phyloP scores from a whole-genome alignment of 495 filamentous ascomycete genomes.

The Penicillium steckii region DNA sequence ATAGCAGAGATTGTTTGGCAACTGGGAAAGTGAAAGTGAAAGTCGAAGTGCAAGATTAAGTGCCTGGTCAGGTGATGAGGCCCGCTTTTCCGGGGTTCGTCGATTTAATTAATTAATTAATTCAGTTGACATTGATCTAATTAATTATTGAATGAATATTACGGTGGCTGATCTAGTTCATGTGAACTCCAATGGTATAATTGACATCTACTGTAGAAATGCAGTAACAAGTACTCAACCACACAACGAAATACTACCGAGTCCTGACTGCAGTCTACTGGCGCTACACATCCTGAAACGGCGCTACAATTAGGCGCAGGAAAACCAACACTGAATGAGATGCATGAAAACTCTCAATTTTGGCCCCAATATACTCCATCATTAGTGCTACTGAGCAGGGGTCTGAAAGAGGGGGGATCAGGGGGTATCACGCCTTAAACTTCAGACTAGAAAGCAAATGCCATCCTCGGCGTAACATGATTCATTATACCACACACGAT shows the following conservation, averaged over 20 bases:
- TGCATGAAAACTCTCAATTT: not conserved
- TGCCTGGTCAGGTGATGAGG: not conserved
- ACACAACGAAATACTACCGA: too few relatives aligned
- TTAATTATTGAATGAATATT: too few relatives aligned
- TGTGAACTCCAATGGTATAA: too few relatives aligned
- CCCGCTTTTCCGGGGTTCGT: not conserved
- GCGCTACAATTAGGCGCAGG: not conserved
- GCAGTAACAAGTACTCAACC: too few relatives aligned
- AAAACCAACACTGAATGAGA: not conserved
- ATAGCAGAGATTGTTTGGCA: too few relatives aligned
- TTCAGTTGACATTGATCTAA: too few relatives aligned
- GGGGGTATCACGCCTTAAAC: too few relatives aligned
- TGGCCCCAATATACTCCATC: not conserved
- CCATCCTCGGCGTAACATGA: conserved; percentile 16
- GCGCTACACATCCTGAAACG: not conserved
- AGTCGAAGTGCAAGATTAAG: not conserved
- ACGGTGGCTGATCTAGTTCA: too few relatives aligned
- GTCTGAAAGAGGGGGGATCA: not conserved
- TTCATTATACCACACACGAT: conserved; percentile 38
- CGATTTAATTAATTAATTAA: not conserved
- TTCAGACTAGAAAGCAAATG: not conserved
- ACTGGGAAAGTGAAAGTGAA: not conserved
- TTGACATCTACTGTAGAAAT: too few relatives aligned
- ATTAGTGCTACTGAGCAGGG: not conserved
- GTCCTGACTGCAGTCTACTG: not conserved